A percentile compares a stretch with the other conserved stretches of the same genome.
Conservation (phyloP, 345 rosid species). For the Euphorbia peplus region DNA sequence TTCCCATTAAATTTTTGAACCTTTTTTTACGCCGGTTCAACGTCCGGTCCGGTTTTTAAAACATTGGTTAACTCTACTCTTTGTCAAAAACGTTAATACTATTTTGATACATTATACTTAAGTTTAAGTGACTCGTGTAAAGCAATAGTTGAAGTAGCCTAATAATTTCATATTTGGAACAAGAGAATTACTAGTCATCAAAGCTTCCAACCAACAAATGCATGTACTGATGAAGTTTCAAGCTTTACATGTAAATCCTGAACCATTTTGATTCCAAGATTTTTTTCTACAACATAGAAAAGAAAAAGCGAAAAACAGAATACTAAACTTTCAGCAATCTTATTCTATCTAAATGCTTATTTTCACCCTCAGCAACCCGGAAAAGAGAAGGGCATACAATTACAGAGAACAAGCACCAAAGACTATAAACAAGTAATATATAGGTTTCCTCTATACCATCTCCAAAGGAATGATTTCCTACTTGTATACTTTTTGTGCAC, state of each 20-base stretch:
- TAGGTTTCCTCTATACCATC: constrained; percentile 22
- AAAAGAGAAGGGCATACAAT: constrained; percentile 1
- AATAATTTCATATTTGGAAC: no score
- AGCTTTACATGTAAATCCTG: constrained; percentile 8
- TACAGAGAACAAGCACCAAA: constrained; percentile 26
- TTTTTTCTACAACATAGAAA: constrained; percentile 7
- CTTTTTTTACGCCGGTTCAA: no score
- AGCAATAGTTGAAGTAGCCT: no score
- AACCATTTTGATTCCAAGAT: not conserved
- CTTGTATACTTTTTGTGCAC: constrained; percentile 32
- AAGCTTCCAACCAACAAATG: not conserved
- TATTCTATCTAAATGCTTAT: constrained; percentile 15
- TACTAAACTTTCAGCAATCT: constrained; percentile 9
- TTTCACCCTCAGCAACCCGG: constrained; percentile 17
- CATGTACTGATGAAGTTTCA: not conserved
- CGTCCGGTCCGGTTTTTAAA: no score
- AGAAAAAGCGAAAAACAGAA: not conserved
- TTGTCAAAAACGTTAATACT: no score
- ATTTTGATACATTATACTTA: no score
- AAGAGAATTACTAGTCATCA: not conserved
- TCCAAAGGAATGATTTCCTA: constrained; percentile 21
- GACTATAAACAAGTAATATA: constrained; percentile 32
- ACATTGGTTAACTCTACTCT: no score
- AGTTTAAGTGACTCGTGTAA: no score
- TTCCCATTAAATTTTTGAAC: no score